These are phyloP conservation scores for Fusarium kyushuense DNA, from an alignment of 2,329 filamentous ascomycete species.

Conservation along the genomic window DNA sequence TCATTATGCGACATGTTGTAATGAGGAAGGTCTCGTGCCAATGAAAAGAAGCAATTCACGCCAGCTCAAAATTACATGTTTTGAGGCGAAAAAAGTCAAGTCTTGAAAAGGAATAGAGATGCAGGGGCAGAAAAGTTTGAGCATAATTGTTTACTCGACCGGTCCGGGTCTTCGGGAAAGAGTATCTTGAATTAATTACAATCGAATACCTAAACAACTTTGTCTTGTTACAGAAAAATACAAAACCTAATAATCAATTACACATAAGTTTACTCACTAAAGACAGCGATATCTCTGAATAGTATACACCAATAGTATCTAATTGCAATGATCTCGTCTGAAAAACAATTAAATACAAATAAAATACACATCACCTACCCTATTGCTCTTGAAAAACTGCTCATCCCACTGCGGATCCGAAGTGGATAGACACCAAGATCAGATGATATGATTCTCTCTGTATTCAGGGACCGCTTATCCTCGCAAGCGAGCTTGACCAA, in stretches of 20 bases:
- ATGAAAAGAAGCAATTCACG: neutral
- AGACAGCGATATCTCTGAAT: too few relatives aligned
- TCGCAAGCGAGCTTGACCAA: neutral
- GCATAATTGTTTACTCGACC: fast-evolving
- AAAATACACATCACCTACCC: too few relatives aligned
- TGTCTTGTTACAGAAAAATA: too few relatives aligned
- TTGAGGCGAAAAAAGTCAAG: neutral
- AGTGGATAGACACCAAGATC: neutral
- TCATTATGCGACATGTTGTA: neutral
- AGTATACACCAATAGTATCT: too few relatives aligned
- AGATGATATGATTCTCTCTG: neutral
- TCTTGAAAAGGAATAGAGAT: neutral
- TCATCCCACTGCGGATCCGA: too few relatives aligned
- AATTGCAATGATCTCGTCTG: too few relatives aligned
- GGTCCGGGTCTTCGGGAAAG: neutral
- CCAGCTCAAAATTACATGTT: neutral
- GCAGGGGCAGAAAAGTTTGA: too few relatives aligned
- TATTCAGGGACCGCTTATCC: neutral
- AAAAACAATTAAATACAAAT: too few relatives aligned
- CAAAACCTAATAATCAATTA: too few relatives aligned
- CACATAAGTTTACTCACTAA: too few relatives aligned
- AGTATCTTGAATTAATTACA: fast-evolving
- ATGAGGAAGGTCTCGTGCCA: neutral
- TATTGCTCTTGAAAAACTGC: too few relatives aligned
- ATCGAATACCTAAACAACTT: too few relatives aligned